A percentile compares a stretch with the other conserved stretches of the same genome.
These are phyloP conservation scores for Babesia sp. DNA, from an alignment of 169 alveolate species.

Conservation along the genomic window DNA sequence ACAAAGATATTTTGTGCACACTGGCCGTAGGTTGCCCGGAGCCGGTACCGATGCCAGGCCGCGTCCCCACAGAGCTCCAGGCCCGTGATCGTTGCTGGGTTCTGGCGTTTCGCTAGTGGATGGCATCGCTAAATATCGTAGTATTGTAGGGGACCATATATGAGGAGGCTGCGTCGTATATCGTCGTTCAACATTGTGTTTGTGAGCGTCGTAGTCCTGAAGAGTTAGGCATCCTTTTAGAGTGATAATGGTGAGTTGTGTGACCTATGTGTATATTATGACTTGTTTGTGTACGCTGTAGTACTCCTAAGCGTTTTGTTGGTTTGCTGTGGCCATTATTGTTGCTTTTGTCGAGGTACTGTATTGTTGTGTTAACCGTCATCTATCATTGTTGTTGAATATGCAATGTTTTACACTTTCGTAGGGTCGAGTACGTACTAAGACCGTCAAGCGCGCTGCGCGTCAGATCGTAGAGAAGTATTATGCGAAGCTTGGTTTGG, in stretches of 20 bases:
- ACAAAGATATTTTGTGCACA: neutral
- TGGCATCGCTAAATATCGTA: neutral
- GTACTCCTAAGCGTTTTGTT: neutral
- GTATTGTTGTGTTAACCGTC: neutral
- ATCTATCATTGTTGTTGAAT: neutral
- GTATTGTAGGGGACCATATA: neutral
- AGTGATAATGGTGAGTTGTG: constrained; percentile 1
- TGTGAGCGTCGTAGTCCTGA: neutral
- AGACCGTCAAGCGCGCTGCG: constrained; percentile 99
- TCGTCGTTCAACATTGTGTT: neutral
- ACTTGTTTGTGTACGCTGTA: neutral
- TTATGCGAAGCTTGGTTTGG: constrained; percentile 94
- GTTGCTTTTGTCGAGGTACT: neutral
- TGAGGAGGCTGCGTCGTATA: neutral
- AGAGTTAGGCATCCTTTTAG: neutral
- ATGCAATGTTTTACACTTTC: neutral
- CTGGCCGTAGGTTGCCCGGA: too few species aligned
- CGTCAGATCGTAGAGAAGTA: constrained; percentile 98
- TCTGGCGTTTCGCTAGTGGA: neutral
- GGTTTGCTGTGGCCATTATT: neutral
- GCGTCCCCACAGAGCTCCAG: constrained; percentile 12
- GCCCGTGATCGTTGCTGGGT: neutral
- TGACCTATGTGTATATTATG: neutral
- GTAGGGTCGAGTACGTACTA: constrained; percentile 99
- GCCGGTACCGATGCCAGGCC: neutral